These are phyloP conservation scores for Hypoxylon sp. DNA, from an alignment of 2,329 filamentous ascomycete genomes.

Conservation along the genomic window DNA sequence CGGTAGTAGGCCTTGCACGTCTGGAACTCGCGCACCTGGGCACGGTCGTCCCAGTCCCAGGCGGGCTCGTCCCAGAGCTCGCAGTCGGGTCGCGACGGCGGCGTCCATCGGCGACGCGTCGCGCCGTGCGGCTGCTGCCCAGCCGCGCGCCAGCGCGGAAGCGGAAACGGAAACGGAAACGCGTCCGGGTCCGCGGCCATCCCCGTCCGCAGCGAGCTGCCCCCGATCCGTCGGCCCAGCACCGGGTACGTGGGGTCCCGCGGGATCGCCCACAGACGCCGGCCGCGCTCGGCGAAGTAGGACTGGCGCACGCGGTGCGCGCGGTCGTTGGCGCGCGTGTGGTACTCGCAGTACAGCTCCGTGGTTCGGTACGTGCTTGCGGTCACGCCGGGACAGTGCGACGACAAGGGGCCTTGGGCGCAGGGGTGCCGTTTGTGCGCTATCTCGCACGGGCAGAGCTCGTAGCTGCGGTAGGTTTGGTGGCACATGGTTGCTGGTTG, in stretches of 20 bases:
- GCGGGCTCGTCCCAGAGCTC: no score
- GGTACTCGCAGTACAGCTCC: constrained; percentile 24
- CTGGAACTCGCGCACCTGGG: no score
- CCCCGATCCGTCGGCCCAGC: constrained; percentile 7
- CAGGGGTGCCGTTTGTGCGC: no score
- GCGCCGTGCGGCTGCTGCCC: no score
- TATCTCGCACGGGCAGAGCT: constrained; percentile 38
- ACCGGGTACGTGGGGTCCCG: not conserved
- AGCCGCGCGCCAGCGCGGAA: no score
- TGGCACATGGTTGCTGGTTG: constrained; percentile 37
- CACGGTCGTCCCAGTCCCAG: no score
- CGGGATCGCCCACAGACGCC: not conserved
- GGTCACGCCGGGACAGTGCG: not conserved
- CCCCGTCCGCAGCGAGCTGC: not conserved
- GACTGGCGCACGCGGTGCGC: not conserved
- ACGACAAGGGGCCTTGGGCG: no score
- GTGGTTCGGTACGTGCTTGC: not conserved
- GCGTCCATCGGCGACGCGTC: no score
- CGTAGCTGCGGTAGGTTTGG: constrained; percentile 36
- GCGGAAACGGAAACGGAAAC: no score
- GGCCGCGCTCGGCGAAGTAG: no score
- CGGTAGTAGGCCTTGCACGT: no score
- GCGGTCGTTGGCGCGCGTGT: not conserved
- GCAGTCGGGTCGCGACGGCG: no score
- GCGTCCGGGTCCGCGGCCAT: not conserved